phyloP scores from a whole-genome alignment of 768 basidiomycete species.

The Chalciporus sphaerocephalus region DNA sequence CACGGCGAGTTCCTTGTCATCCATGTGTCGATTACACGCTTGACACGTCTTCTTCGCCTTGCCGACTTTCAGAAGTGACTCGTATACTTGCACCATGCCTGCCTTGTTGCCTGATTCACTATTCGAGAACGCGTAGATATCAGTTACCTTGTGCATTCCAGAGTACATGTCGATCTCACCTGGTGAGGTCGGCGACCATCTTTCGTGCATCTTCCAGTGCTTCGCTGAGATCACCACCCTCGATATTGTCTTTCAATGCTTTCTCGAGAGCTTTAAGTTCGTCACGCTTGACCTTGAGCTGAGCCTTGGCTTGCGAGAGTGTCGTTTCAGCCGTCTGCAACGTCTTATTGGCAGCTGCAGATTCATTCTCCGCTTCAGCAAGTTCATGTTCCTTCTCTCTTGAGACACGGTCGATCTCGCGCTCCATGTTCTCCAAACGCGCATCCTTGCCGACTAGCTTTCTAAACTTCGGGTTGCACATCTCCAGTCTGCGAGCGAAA shows the following conservation, averaged over 20 bases:
- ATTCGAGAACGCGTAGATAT: background rate
- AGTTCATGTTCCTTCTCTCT: constrained; percentile 66
- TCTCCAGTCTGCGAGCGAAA: constrained; percentile 49
- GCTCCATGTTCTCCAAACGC: constrained; percentile 64
- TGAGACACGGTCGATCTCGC: constrained; percentile 55
- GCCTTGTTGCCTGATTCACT: constrained; percentile 23
- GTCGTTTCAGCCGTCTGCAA: constrained; percentile 63
- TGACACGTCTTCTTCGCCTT: constrained; percentile 65
- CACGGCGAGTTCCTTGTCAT: constrained; percentile 45
- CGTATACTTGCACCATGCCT: constrained; percentile 47
- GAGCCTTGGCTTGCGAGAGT: constrained; percentile 54
- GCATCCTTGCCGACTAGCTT: constrained; percentile 61
- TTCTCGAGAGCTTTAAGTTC: constrained; percentile 54
- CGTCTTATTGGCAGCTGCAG: constrained; percentile 45
- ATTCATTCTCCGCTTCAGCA: constrained; percentile 28
- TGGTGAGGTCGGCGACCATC: constrained; percentile 14
- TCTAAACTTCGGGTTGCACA: constrained; percentile 56
- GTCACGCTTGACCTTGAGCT: constrained; percentile 56
- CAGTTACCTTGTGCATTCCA: background rate
- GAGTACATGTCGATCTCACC: constrained; percentile 6
- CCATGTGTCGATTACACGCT: constrained; percentile 70
- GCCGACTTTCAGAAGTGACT: constrained; percentile 52
- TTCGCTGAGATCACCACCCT: constrained; percentile 40
- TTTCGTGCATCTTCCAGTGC: constrained; percentile 41
- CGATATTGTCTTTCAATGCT: constrained; percentile 37